Evolutionary conservation across 441 rosid genomes (phyloP), one percentile per base, ranked within the genome.

Genomic region (Erodium trifolium): DNA sequence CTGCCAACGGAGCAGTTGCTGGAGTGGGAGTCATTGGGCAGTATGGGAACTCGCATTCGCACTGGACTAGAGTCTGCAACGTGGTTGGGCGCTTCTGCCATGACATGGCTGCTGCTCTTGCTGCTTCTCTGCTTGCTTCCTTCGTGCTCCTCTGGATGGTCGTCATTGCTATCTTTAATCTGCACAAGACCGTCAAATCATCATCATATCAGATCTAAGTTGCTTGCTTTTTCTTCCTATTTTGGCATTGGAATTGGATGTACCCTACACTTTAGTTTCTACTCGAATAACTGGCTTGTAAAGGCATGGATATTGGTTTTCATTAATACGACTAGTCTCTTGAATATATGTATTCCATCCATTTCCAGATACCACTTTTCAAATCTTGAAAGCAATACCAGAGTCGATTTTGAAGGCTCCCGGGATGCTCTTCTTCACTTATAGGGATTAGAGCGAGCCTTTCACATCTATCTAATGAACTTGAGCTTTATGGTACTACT

Each of bases 1-100:
- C 83, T 0, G 81, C 85, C 57, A 77, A 70, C 3, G 85, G 85
- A 2, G 85, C 86, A 0, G 77, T 75, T 2, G 77, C 70, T 10
- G 79, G 75, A 4, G 71, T 82, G 1, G 81, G 85, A 12, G 31
- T 73, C 53, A 74, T 77, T 11, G 81, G 74, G 57, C 72, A 35
- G 27, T 12, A 76, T 0, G 85, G 83, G 2, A 79, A 82, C 81
- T 79, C 82, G 9, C 85, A 78, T 4, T 70, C 57, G 27, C 76
- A 68, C 0, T 79, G 85, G 85, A 73, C 66, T 16, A 65, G 65
- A 65, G 82, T 79, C 31, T 82, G 78, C 71, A 53, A 71, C 12
- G 3, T 65, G 73, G 79, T 81, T 5, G 49, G 66, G 4, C 66
- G 69, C n/a, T 79, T 72, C 71, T 81, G 82, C 72, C 77, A 65